Percentiles rank a stretch among this genome's conserved stretches.
Conservation (phyloP, 495 filamentous ascomycete species). For the Talaromyces liani region DNA sequence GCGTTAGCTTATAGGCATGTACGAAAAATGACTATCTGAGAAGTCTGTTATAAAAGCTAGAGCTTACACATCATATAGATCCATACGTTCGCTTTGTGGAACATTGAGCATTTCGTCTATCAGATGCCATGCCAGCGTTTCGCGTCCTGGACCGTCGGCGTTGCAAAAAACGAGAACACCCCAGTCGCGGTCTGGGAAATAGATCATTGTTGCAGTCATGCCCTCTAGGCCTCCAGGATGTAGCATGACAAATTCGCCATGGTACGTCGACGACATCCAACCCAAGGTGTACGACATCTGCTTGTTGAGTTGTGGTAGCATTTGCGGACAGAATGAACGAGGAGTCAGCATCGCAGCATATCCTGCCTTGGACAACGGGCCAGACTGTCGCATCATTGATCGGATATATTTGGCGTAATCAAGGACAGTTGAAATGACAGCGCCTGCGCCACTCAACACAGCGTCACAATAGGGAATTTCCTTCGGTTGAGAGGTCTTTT, state of each 20-base stretch:
- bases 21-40: neutral
- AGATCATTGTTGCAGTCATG: constrained; percentile 76
- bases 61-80: constrained; percentile 4
- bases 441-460: constrained; percentile 37
- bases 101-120: constrained; percentile 4
- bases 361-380: constrained; percentile 15
- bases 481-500: constrained; percentile 9
- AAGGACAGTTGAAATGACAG: constrained; percentile 36
- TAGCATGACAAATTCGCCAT: constrained; percentile 9
- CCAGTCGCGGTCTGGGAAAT: constrained; percentile 3
- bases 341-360: constrained; percentile 24
- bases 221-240: constrained; percentile 67
- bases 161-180: constrained; percentile 5
- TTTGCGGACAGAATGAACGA: constrained; percentile 15
- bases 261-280: constrained; percentile 12
- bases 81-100: neutral
- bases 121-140: constrained; percentile 4
- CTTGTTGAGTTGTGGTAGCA: constrained; percentile 1
- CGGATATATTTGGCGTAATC: constrained; percentile 45
- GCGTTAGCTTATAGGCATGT: neutral
- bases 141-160: constrained; percentile 2
- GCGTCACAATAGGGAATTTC: constrained; percentile 6
- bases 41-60: neutral
- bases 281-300: constrained; percentile 13
- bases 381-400: constrained; percentile 18